Percentiles rank a stretch among this genome's conserved stretches.
Evolutionary conservation across 345 rosid genomes (phyloP).

Genomic region (Salix suchowensis): DNA sequence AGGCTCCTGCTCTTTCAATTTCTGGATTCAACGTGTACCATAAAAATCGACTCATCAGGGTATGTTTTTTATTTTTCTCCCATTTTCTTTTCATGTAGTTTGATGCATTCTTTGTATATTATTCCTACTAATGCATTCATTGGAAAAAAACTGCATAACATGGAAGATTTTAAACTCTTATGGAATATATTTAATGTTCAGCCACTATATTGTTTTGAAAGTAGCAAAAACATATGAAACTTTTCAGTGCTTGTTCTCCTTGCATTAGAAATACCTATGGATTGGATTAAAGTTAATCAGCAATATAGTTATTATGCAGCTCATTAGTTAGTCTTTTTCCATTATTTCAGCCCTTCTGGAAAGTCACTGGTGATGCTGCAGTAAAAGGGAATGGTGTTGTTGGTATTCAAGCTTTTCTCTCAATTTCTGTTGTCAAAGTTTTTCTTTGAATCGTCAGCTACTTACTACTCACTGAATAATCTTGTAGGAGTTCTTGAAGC

Average conservation of each 20-base stretch:
- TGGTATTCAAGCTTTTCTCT: constrained; percentile 44
- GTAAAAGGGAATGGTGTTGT: constrained; percentile 63
- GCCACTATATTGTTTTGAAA: neutral
- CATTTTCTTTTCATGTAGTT: neutral
- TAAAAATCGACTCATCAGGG: constrained; percentile 92
- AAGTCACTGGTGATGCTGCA: constrained; percentile 54
- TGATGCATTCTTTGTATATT: neutral
- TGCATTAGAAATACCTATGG: neutral
- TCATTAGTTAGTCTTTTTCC: constrained; percentile 20
- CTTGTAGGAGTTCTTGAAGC: constrained; percentile 88
- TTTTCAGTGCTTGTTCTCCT: neutral
- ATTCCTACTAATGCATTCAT: neutral
- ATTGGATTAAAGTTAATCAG: neutral
- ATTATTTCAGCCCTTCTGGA: constrained; percentile 83
- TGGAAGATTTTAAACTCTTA: neutral
- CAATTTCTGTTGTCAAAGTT: constrained; percentile 8
- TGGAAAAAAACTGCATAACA: neutral
- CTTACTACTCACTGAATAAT: constrained; percentile 16
- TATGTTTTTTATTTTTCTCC: constrained; percentile 24
- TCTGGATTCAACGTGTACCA: constrained; percentile 80
- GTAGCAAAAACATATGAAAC: neutral
- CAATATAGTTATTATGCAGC: constrained; percentile 9
- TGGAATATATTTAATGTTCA: neutral
- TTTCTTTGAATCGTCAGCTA: constrained; percentile 10
- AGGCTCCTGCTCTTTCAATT: constrained; percentile 50